Evolutionary conservation across 73 alveolate species (phyloP).

Genomic region (Paramecium pentaurelia): DNA sequence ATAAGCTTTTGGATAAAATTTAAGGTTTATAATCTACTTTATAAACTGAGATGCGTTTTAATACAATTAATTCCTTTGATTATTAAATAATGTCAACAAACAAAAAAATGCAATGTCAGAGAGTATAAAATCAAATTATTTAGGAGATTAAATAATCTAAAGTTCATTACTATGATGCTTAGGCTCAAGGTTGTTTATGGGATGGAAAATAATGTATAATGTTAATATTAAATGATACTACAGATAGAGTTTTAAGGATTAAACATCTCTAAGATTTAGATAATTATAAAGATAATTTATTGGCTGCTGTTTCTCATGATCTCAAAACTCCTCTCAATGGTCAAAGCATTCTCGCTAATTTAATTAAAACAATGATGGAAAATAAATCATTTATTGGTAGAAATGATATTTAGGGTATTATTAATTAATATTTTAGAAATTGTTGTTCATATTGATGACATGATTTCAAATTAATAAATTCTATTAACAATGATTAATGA

Average conservation of each 20-base stretch:
- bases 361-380: neutral
- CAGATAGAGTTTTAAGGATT: slow-evolving; percentile 4
- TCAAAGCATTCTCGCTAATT: neutral
- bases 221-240: slow-evolving; percentile 29
- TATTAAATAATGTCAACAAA: neutral
- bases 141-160: neutral
- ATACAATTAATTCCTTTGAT: neutral
- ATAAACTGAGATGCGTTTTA: neutral
- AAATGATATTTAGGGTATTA: slow-evolving; percentile 25
- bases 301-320: slow-evolving; percentile 46
- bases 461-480: neutral
- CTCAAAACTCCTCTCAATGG: slow-evolving; percentile 41
- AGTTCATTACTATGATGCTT: neutral
- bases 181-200: slow-evolving; percentile 16
- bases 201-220: slow-evolving; percentile 28
- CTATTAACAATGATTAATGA: slow-evolving; percentile 25
- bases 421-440: neutral
- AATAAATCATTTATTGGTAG: neutral
- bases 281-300: slow-evolving; percentile 19
- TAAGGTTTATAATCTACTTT: neutral
- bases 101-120: neutral
- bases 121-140: neutral
- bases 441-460: neutral
- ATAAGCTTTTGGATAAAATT: neutral
- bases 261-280: slow-evolving; percentile 15